These are phyloP conservation scores for Diaporthe sp. DNA, from an alignment of 2,329 filamentous ascomycete species.

Conservation along the genomic window DNA sequence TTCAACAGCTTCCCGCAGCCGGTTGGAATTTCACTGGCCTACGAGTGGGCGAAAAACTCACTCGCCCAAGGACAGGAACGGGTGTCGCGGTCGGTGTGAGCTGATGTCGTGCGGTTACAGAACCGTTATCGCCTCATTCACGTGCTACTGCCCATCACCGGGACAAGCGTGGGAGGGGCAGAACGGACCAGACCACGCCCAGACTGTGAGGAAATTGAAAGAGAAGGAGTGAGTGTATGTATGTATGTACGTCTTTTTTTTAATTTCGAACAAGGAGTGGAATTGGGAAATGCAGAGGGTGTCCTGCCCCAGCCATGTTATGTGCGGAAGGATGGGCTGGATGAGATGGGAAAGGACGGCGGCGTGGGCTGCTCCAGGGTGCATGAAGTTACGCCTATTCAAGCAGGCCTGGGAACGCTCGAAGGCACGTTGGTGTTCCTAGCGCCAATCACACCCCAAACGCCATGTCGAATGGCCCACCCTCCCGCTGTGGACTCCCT, in stretches of 20 bases:
- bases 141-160: slow-evolving; percentile 3
- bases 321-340: not conserved
- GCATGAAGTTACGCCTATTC: slow-evolving; percentile 32
- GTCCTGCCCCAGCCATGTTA: slow-evolving; percentile 6
- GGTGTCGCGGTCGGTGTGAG: not conserved
- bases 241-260: not conserved
- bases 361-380: slow-evolving; percentile 5
- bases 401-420: not conserved
- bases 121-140: slow-evolving; percentile 15
- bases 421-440: not conserved
- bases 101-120: slow-evolving; percentile 25
- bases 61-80: not conserved
- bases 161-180: slow-evolving; percentile 4
- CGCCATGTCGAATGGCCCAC: not conserved
- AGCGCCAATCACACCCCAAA: not conserved
- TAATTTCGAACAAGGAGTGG: not conserved
- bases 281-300: not conserved
- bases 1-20: not conserved
- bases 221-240: not conserved
- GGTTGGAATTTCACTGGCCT: not conserved
- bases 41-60: not conserved
- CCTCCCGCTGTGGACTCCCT: slow-evolving; percentile 20
- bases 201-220: not conserved
- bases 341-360: slow-evolving; percentile 16
- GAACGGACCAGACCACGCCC: not conserved